Evolutionary conservation across 1,284 basidiomycete species (phyloP).

Genomic region (Austroboletus niveus): DNA sequence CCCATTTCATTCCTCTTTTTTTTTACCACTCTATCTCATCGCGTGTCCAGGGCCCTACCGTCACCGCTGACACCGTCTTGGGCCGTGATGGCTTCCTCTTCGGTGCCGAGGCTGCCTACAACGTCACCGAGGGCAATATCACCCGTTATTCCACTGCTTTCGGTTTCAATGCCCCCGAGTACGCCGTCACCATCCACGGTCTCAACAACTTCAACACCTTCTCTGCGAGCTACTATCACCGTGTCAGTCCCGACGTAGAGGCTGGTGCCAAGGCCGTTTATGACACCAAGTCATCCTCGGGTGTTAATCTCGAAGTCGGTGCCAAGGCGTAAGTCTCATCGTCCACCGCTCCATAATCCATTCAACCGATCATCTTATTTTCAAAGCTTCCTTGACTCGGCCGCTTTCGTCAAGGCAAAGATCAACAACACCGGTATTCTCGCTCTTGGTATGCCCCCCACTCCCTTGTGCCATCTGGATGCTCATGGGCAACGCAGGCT

Average conservation of each 20-base stretch:
- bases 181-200: constrained; percentile 93
- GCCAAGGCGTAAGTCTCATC: constrained; percentile 77
- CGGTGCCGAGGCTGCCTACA: constrained; percentile 96
- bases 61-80: constrained; percentile 94
- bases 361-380: not conserved
- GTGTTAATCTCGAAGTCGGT: constrained; percentile 94
- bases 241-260: constrained; percentile 92
- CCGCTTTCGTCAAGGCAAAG: constrained; percentile 97
- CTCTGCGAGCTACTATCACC: constrained; percentile 98
- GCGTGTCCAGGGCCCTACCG: constrained; percentile 78
- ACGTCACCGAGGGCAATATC: constrained; percentile 91
- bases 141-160: constrained; percentile 90
- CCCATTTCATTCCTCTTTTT: constrained; percentile 17
- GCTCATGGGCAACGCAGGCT: constrained; percentile 45
- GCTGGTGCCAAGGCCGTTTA: constrained; percentile 98
- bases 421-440: constrained; percentile 96
- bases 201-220: constrained; percentile 95
- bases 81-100: constrained; percentile 97
- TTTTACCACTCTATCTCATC: constrained; percentile 5
- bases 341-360: not conserved
- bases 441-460: constrained; percentile 59
- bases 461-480: not conserved
- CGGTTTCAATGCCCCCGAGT: constrained; percentile 96
- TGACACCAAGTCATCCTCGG: constrained; percentile 87
- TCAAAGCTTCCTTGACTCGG: constrained; percentile 76